Evolutionary conservation across 1,139 yeast species (phyloP), one percentile per base, ranked within the genome.

Genomic region (Saccharomyces hybrid): DNA sequence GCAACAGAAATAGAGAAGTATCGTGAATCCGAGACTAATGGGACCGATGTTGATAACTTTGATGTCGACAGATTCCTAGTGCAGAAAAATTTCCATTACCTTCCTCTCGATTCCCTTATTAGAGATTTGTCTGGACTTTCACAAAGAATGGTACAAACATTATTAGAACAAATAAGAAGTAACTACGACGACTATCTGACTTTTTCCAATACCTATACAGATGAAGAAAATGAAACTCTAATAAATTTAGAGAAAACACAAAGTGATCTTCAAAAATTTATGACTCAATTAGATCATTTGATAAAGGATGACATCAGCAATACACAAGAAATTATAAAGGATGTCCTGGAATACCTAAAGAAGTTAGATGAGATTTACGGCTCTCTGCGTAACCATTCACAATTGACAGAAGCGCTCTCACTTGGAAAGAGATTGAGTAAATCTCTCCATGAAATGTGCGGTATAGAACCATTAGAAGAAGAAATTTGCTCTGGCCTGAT

Each of bases 71-170:
- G 56, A 3, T 66, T 68, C 48, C 56, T 68, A 25, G 58, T 68
- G 48, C 57, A 60, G 32, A 66, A 68, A 51, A 68, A 68, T 49
- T 62, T 67, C 53, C 68, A 68, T 14, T 68, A 63, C 49, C 57
- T 63, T 11, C 65, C 68, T 3, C 50, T 68, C 28, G 70, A 68
- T 47, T 56, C 63, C 1, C 58, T 68, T 23, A 59, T 66, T 11
- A 57, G 65, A 34, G 64, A 63, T 23, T 46, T 67, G n/a, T 54
- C 62, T 0, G 49, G 51, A 14, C 53, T 68, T 6, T 64, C 69
- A 3, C 58, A 57, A 14, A 65, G 62, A 8, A 58, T 64, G 55
- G 61, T 62, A 19, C 58, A 57, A 6, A 58, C 59, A 14, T 54
- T 68, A 28, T 51, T 67, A 25, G 64, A 59, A 25, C 66, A 65